phyloP scores from a whole-genome alignment of 2,329 filamentous ascomycete genomes.

The Ophiostoma australiae region DNA sequence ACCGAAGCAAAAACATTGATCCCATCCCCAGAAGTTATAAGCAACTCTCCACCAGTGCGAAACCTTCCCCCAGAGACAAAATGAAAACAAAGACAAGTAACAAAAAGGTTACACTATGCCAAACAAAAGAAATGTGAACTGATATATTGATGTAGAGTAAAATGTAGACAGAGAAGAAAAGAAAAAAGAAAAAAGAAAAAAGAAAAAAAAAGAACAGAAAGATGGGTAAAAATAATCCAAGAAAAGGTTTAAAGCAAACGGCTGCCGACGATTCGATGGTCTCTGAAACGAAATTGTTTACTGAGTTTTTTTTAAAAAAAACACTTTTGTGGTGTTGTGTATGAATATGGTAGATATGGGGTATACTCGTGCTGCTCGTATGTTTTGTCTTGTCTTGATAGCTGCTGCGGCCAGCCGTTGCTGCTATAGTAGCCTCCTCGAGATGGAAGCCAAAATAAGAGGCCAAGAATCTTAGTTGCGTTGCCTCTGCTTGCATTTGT shows the following conservation, averaged over 20 bases:
- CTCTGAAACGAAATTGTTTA: background rate
- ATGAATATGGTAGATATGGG: background rate
- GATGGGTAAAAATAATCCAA: background rate
- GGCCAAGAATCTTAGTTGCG: background rate
- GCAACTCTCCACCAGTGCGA: background rate
- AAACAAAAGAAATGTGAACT: background rate
- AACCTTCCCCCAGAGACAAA: background rate
- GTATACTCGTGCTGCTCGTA: background rate
- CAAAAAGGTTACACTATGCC: background rate
- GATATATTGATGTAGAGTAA: background rate
- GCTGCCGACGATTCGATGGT: background rate
- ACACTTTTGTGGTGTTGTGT: background rate
- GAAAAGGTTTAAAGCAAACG: background rate
- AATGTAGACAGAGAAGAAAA: background rate
- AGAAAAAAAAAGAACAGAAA: background rate
- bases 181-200: background rate
- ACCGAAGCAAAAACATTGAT: background rate
- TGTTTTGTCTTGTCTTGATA: background rate
- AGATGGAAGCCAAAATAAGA: background rate
- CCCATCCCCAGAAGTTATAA: background rate
- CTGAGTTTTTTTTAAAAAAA: background rate
- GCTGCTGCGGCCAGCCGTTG: slow-evolving; percentile 4
- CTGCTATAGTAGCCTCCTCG: background rate
- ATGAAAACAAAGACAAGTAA: background rate
- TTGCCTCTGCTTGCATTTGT: slow-evolving; percentile 83